Evolutionary conservation across 306 rosid genomes (phyloP), one percentile per base, ranked within the genome.

Genomic region (Trifolium fragiferum): DNA sequence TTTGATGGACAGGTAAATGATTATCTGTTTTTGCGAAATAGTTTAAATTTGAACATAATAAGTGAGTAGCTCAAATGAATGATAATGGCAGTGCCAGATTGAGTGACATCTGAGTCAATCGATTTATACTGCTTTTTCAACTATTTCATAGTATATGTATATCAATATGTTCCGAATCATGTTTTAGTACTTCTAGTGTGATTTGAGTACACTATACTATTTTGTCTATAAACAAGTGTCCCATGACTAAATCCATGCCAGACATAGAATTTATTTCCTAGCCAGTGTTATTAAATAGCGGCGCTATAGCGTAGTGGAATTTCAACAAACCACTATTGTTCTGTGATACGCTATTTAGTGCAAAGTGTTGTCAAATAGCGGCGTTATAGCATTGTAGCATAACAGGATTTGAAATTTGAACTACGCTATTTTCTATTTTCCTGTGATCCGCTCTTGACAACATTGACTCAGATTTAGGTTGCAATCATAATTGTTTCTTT

Each of bases 1-100:
- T 92, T 92, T 79, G 92, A 92, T 76, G 97, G 93, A 62, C 90
- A 87, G 91, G 97, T 92, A 89, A 40, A 20, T 10, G 49, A 41
- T 73, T 38, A 53, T 15, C 65, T 50, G 19, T 41, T 76, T 33
- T 62, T 20, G 37, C 82, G 25, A 44, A 25, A 23, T 18, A 49
- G 25, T 69, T 67, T 16, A 47, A 75, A 23, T 66, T 53, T 66
- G 20, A 53, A 62, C 38, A 25, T 8, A 57, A 18, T 49, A 55
- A 27, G 43, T 20, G 32, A 13, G 23, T 44, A 49, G 66, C 65
- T 76, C 66, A 73, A 80, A 16, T 14, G 38, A 66, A 55, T 67
- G 63, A 23, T 57, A 15, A 43, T 58, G 57, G 54, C 30, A 14
- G 35, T 15, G 27, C 67, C 58, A 46, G 30, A 59, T 82, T 33